Evolutionary conservation across 73 alveolate species (phyloP).

Genomic region (Durusdinium trenchii): DNA sequence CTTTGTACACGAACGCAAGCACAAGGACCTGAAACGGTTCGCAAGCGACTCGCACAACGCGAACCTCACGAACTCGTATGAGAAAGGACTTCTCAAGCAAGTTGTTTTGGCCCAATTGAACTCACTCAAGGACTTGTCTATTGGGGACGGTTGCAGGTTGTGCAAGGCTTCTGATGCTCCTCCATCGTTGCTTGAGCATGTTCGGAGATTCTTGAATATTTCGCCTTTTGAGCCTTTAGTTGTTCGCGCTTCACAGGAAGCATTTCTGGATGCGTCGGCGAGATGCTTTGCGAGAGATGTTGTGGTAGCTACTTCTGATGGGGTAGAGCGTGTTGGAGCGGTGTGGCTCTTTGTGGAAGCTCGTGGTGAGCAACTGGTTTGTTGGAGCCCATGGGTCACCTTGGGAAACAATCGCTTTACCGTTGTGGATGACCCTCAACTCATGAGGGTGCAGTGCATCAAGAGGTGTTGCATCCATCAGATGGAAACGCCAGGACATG

Average conservation of each 20-base stretch:
- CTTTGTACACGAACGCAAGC: neutral
- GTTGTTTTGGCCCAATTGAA: neutral
- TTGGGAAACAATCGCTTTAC: neutral
- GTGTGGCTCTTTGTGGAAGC: neutral
- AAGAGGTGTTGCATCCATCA: neutral
- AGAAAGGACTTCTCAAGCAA: neutral
- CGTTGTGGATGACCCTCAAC: neutral
- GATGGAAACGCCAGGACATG: neutral
- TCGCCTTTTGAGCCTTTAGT: neutral
- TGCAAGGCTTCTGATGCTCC: neutral
- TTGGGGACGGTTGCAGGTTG: neutral
- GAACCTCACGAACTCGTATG: neutral
- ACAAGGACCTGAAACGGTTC: neutral
- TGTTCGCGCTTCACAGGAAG: neutral
- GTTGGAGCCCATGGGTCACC: neutral
- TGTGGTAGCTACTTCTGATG: neutral
- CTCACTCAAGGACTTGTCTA: neutral
- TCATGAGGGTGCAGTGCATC: neutral
- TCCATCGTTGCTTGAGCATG: neutral
- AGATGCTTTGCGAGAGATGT: neutral
- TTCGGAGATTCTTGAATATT: neutral
- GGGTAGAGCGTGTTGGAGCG: neutral
- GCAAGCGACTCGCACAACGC: neutral
- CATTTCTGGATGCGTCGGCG: neutral
- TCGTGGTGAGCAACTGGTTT: neutral